Evolutionary conservation across 768 basidiomycete species (phyloP).

Genomic region (Mrakia gelida): DNA sequence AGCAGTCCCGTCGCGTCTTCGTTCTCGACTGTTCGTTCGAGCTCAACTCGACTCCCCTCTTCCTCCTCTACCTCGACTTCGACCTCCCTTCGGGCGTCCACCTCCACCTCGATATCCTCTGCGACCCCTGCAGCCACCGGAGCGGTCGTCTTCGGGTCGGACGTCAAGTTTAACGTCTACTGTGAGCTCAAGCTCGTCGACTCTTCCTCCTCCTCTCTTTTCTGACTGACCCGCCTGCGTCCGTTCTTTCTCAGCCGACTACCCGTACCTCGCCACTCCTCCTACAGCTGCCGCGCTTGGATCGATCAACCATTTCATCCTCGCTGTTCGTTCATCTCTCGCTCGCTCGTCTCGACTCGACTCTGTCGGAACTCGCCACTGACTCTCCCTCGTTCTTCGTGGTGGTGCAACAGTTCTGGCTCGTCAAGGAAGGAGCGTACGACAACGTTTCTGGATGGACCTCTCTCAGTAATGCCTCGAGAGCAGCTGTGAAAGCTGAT

Average conservation of each 20-base stretch:
- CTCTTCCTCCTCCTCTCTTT: neutral
- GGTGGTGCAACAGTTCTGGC: neutral
- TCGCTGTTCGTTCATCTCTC: conserved; percentile 2
- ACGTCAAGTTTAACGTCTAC: neutral
- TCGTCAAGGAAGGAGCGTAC: neutral
- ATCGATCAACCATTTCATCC: conserved; percentile 22
- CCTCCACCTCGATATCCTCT: neutral
- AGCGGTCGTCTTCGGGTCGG: neutral
- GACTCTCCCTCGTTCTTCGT: neutral
- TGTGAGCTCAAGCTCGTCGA: neutral
- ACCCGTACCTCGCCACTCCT: conserved; percentile 2
- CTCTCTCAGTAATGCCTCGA: neutral
- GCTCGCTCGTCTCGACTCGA: neutral
- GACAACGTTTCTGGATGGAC: conserved; percentile 23
- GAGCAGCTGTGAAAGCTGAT: conserved; percentile 7
- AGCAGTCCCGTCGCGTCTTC: neutral
- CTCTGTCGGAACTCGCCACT: neutral
- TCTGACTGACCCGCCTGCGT: neutral
- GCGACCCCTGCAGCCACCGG: neutral
- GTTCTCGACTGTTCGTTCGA: neutral
- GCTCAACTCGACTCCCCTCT: neutral
- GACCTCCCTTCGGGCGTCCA: neutral
- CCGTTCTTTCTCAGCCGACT: neutral
- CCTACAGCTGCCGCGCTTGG: conserved; percentile 2
- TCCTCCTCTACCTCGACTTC: neutral